Evolutionary conservation across 257 asterid genomes (phyloP).

Genomic region (Penstemon eatonii): DNA sequence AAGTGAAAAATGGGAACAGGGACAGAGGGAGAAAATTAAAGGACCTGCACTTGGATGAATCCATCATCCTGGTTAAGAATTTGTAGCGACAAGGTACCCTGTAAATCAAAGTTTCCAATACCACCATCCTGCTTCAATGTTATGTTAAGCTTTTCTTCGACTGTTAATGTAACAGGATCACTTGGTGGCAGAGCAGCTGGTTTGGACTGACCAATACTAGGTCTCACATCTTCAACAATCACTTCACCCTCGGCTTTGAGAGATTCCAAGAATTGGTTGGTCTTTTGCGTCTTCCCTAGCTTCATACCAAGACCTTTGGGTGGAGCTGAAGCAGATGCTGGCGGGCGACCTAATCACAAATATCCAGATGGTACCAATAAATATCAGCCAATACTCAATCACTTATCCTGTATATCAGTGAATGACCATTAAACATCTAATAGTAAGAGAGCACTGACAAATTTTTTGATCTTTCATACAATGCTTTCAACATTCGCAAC

Average conservation of each 20-base stretch:
- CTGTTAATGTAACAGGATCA: conserved; percentile 63
- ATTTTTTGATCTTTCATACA: neutral
- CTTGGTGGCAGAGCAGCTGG: conserved; percentile 55
- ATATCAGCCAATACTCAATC: conserved; percentile 20
- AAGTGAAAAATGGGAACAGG: neutral
- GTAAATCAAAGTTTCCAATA: conserved; percentile 57
- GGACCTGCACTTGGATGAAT: conserved; percentile 65
- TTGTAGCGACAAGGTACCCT: conserved; percentile 65
- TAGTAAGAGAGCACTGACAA: neutral
- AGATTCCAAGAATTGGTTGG: conserved; percentile 88
- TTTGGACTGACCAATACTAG: conserved; percentile 65
- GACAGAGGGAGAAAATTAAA: conserved; percentile 14
- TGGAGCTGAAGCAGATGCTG: conserved; percentile 82
- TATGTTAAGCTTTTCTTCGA: conserved; percentile 62
- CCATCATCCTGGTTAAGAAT: conserved; percentile 64
- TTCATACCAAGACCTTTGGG: conserved; percentile 87
- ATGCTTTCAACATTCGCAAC: neutral
- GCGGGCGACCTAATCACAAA: conserved; percentile 58
- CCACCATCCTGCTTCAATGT: conserved; percentile 68
- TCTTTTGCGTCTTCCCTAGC: conserved; percentile 78
- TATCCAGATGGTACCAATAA: conserved; percentile 21
- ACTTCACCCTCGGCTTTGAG: conserved; percentile 89
- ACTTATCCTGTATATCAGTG: conserved; percentile 2
- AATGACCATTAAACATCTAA: conserved; percentile 5
- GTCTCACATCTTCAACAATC: conserved; percentile 84